A percentile compares a stretch with the other conserved stretches of the same genome.
These are phyloP conservation scores for Colletotrichum camelliae DNA, from an alignment of 2,329 filamentous ascomycete species.

Conservation along the genomic window DNA sequence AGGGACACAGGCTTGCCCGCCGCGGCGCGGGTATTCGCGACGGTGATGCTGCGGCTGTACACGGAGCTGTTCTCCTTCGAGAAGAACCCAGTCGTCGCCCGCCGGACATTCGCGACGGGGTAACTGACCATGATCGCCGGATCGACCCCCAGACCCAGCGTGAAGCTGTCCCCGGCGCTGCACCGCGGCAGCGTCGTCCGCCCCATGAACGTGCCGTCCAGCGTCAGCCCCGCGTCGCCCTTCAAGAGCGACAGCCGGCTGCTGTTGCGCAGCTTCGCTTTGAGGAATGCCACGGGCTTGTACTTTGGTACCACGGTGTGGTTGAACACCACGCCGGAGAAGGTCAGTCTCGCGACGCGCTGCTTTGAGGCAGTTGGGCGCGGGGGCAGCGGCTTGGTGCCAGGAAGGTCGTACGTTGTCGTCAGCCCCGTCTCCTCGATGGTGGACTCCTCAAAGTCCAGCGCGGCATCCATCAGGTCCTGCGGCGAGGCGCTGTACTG, in stretches of 20 bases:
- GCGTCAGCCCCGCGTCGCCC: constrained; percentile 61
- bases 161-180: constrained; percentile 58
- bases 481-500: not conserved
- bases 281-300: constrained; percentile 63
- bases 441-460: constrained; percentile 56
- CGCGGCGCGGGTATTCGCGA: constrained; percentile 54
- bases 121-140: constrained; percentile 61
- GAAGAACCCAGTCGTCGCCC: constrained; percentile 57
- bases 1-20: constrained; percentile 47
- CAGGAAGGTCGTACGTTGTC: constrained; percentile 65
- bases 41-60: constrained; percentile 52
- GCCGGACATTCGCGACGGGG: constrained; percentile 58
- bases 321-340: constrained; percentile 56
- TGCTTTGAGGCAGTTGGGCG: constrained; percentile 59
- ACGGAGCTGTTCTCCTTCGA: constrained; percentile 56
- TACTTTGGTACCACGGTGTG: constrained; percentile 67
- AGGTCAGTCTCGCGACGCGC: constrained; percentile 61
- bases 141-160: constrained; percentile 63
- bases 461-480: constrained; percentile 29
- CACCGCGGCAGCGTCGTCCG: constrained; percentile 60
- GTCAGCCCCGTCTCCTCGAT: constrained; percentile 66
- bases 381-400: constrained; percentile 60
- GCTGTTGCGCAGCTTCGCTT: constrained; percentile 60
- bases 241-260: constrained; percentile 61
- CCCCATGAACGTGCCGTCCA: constrained; percentile 69